phyloP scores from a whole-genome alignment of 1,139 yeast genomes.

The Yamadazyma sp. region DNA sequence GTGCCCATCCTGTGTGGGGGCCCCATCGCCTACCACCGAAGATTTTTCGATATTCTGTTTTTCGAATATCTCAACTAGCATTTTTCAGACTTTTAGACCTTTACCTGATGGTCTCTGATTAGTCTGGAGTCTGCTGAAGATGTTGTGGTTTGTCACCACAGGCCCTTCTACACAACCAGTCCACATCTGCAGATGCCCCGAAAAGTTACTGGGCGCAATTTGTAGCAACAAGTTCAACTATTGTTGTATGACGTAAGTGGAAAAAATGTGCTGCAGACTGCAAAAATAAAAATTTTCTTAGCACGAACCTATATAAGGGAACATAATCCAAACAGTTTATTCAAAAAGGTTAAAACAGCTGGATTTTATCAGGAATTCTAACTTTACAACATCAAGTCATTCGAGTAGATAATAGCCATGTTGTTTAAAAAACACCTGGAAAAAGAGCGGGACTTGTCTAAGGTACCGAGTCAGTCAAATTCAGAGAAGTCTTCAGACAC shows the following conservation, averaged over 20 bases:
- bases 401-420: too few species aligned
- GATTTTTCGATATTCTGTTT: too few species aligned
- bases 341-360: too few species aligned
- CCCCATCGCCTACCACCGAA: too few species aligned
- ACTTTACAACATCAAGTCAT: neutral
- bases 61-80: too few species aligned
- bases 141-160: too few species aligned
- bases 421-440: neutral
- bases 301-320: neutral
- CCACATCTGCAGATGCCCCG: too few species aligned
- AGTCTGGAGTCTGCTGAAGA: too few species aligned
- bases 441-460: neutral
- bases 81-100: too few species aligned
- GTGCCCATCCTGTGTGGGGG: too few species aligned
- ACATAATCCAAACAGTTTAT: neutral
- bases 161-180: too few species aligned
- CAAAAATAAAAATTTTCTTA: neutral
- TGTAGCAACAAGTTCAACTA: neutral
- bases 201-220: neutral
- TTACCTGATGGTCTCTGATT: too few species aligned
- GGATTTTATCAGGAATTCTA: neutral
- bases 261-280: neutral
- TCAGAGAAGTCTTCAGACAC: constrained; percentile 3
- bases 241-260: constrained; percentile 47
- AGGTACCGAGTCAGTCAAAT: constrained; percentile 2